phyloP scores from a whole-genome alignment of 768 basidiomycete genomes.

The Pleurotus giganteus region DNA sequence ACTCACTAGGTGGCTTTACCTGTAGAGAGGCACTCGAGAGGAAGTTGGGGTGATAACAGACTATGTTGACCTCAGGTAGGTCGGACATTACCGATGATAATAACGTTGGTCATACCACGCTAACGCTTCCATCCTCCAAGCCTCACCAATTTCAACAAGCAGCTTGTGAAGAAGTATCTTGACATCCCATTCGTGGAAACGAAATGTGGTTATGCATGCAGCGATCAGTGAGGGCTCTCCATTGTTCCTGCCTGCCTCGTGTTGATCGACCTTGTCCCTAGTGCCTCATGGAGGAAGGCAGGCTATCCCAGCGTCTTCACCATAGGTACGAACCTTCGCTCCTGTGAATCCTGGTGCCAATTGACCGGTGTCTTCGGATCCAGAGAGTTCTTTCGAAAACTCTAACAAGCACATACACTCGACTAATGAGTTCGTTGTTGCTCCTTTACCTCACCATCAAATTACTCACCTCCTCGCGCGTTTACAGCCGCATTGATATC shows the following conservation, averaged over 20 bases:
- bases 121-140: conserved; percentile 34
- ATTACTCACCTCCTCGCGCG: conserved; percentile 16
- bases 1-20: conserved; percentile 14
- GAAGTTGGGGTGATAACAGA: conserved; percentile 86
- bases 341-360: conserved; percentile 14
- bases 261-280: conserved; percentile 24
- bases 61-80: conserved; percentile 64
- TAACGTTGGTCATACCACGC: conserved; percentile 4
- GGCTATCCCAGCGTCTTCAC: conserved; percentile 86
- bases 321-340: conserved; percentile 51
- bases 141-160: conserved; percentile 78
- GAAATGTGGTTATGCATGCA: conserved; percentile 92
- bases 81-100: conserved; percentile 17
- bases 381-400: conserved; percentile 72
- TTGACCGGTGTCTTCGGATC: conserved; percentile 14
- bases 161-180: conserved; percentile 74
- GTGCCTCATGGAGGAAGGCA: conserved; percentile 82
- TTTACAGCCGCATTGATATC: conserved; percentile 71
- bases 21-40: conserved; percentile 63
- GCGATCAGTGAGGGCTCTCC: conserved; percentile 68
- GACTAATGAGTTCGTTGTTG: conserved; percentile 65
- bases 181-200: conserved; percentile 85
- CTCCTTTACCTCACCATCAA: conserved; percentile 10
- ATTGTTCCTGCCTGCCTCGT: conserved; percentile 27
- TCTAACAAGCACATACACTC: conserved; percentile 86